A percentile compares a stretch with the other conserved stretches of the same genome.
Conservation (phyloP, 2,329 filamentous ascomycete species). For the Exserohilum rostratum region DNA sequence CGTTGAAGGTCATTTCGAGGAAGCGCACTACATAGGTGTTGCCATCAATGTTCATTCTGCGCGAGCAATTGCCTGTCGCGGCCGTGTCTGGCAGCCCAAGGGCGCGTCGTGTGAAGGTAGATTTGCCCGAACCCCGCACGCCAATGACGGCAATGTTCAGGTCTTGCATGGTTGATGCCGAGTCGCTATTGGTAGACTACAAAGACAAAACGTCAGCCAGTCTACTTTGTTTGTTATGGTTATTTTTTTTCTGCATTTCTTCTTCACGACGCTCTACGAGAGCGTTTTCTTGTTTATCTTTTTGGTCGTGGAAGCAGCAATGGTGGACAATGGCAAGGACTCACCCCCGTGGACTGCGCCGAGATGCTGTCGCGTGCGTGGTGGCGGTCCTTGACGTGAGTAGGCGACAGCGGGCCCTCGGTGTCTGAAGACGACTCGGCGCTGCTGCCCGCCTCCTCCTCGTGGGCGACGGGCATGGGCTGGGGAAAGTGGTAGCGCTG, state of each 20-base stretch:
- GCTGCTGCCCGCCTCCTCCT: conserved; percentile 29
- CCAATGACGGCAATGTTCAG: conserved; percentile 66
- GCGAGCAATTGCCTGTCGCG: conserved; percentile 51
- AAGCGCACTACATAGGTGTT: conserved; percentile 62
- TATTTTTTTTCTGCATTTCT: not conserved
- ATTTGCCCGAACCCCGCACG: conserved; percentile 61
- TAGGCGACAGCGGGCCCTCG: conserved; percentile 48
- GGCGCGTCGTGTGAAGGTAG: conserved; percentile 63
- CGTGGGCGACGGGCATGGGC: conserved; percentile 14
- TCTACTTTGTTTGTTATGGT: not conserved
- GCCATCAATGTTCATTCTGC: conserved; percentile 64
- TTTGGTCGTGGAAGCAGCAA: not conserved
- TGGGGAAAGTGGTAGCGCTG: conserved; percentile 49
- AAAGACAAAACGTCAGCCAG: conserved; percentile 25
- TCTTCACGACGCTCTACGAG: too few species aligned
- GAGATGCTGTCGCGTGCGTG: conserved; percentile 24
- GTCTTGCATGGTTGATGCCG: conserved; percentile 52
- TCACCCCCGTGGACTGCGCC: conserved; percentile 33
- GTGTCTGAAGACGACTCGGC: conserved; percentile 45
- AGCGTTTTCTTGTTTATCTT: not conserved
- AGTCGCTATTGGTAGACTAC: conserved; percentile 38
- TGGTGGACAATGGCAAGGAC: conserved; percentile 17
- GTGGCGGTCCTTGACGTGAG: conserved; percentile 36
- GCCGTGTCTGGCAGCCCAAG: conserved; percentile 59
- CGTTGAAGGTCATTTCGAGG: conserved; percentile 60